Percentiles rank a stretch among this genome's conserved stretches.
phyloP scores from a whole-genome alignment of 1,139 yeast species.

The Blastobotrys malaysiensis region DNA sequence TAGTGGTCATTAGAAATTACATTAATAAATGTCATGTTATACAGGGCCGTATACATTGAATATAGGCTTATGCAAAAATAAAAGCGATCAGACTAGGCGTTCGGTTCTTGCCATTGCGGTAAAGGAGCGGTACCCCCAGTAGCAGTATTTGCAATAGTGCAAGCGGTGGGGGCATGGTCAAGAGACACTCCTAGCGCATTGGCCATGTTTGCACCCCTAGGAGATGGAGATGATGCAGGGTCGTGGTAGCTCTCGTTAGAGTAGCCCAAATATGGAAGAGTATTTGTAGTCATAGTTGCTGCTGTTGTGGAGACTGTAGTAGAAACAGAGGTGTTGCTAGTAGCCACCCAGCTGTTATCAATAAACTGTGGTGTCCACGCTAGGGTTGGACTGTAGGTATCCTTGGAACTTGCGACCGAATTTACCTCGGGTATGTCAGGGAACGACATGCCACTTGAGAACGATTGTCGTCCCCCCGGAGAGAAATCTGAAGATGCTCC shows the following conservation, averaged over 20 bases:
- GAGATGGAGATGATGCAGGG: background rate
- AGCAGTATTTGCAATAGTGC: background rate
- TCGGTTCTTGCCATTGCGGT: constrained; percentile 8
- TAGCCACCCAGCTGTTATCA: background rate
- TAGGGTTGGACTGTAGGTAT: background rate
- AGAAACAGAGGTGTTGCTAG: background rate
- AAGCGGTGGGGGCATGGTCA: background rate
- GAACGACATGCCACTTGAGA: background rate
- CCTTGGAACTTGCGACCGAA: background rate
- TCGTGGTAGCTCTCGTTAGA: background rate
- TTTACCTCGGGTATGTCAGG: background rate
- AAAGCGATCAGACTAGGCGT: background rate
- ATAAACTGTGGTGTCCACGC: background rate
- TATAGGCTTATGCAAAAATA: background rate
- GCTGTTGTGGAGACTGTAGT: background rate
- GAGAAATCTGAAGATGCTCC: background rate
- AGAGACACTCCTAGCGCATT: background rate
- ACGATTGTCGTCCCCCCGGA: background rate
- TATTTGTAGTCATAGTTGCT: background rate
- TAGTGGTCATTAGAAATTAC: background rate
- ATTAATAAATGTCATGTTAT: background rate
- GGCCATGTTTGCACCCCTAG: background rate
- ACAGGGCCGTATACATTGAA: background rate
- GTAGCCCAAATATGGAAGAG: background rate
- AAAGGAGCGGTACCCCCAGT: background rate